Evolutionary conservation across 176 grass and related monocot species (phyloP).

Genomic region (Rhynchospora breviuscula): DNA sequence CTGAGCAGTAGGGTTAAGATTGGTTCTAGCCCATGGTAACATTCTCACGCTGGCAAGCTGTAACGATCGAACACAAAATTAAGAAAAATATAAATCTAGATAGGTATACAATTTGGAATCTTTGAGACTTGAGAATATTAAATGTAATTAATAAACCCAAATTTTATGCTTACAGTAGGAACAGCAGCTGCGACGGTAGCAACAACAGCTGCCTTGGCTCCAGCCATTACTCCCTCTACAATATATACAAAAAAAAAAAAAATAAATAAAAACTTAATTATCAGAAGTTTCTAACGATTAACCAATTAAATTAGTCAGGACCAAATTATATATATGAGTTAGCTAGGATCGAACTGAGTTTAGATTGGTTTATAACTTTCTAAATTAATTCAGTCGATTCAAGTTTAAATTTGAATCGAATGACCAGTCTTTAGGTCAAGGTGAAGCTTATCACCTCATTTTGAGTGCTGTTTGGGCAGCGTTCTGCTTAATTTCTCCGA

Average conservation of each 20-base stretch:
- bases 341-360: too few species aligned
- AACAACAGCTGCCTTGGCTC: conserved; percentile 49
- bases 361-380: too few species aligned
- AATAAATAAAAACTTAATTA: background rate
- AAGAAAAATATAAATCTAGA: background rate
- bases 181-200: conserved; percentile 52
- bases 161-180: conserved; percentile 34
- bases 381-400: too few species aligned
- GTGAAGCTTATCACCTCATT: too few species aligned
- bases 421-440: too few species aligned
- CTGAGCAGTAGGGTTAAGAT: conserved; percentile 66
- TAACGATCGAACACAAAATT: background rate
- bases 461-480: too few species aligned
- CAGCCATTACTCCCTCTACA: conserved; percentile 58
- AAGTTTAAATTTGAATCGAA: too few species aligned
- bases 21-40: conserved; percentile 55
- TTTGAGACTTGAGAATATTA: background rate
- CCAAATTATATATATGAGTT: background rate
- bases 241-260: background rate
- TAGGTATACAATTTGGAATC: background rate
- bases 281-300: background rate
- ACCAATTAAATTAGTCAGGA: background rate
- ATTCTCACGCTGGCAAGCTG: conserved; percentile 77
- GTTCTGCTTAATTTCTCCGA: too few species aligned
- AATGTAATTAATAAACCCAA: background rate